Evolutionary conservation across 345 rosid species (phyloP).

Genomic region (Acer yangbiense): DNA sequence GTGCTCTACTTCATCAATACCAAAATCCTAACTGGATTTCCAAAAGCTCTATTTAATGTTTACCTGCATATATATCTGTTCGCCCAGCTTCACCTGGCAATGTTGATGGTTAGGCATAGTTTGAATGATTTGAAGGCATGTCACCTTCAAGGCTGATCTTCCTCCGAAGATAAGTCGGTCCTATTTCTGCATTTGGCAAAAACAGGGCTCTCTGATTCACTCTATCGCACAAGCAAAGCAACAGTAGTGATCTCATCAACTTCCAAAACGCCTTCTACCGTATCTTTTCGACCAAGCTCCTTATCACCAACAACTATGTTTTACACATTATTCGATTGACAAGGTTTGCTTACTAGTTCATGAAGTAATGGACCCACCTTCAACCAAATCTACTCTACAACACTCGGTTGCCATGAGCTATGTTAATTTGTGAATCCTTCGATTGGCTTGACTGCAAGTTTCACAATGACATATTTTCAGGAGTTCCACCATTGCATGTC

Average conservation of each 20-base stretch:
- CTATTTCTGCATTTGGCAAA: background rate
- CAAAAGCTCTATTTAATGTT: background rate
- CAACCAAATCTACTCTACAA: background rate
- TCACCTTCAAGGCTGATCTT: background rate
- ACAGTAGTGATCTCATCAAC: background rate
- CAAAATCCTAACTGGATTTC: background rate
- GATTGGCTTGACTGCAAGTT: background rate
- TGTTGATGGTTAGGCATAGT: background rate
- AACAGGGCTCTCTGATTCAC: background rate
- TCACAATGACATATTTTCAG: background rate
- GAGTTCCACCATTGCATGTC: constrained; percentile 1
- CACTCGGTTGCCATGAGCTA: background rate
- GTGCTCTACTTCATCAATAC: background rate
- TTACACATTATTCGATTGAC: background rate
- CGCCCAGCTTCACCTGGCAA: background rate
- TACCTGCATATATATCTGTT: background rate
- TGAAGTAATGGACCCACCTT: background rate
- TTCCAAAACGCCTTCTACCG: too few relatives aligned
- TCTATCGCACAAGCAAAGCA: background rate
- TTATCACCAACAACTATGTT: background rate
- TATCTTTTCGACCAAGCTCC: background rate
- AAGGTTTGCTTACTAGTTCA: background rate
- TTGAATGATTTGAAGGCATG: background rate
- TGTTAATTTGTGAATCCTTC: background rate
- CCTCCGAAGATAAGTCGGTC: background rate